phyloP scores from a whole-genome alignment of 345 rosid genomes.

The Reutealis trisperma region DNA sequence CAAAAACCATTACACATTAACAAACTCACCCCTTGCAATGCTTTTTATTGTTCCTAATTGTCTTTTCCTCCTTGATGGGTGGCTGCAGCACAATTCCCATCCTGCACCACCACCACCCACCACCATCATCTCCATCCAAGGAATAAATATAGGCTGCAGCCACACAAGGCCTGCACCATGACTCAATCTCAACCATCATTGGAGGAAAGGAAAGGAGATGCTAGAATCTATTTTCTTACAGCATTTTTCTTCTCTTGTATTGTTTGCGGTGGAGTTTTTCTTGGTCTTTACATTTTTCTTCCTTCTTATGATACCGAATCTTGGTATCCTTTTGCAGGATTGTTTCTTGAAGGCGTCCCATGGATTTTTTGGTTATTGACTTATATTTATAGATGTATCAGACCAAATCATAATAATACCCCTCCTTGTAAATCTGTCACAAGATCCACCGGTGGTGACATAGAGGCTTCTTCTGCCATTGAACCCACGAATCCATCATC shows the following conservation, averaged over 20 bases:
- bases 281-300: slow-evolving; percentile 47
- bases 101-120: neutral
- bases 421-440: neutral
- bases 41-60: neutral
- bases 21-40: neutral
- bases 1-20: neutral
- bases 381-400: slow-evolving; percentile 51
- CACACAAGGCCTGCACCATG: neutral
- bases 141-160: neutral
- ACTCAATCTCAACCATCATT: slow-evolving; percentile 7
- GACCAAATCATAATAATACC: slow-evolving; percentile 17
- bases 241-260: slow-evolving; percentile 49
- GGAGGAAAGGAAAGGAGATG: slow-evolving; percentile 53
- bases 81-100: neutral
- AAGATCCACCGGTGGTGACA: neutral
- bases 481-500: neutral
- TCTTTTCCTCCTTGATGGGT: slow-evolving; percentile 7
- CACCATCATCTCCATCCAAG: neutral
- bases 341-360: slow-evolving; percentile 59
- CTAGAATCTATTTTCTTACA: slow-evolving; percentile 43
- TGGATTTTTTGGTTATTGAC: slow-evolving; percentile 70
- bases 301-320: slow-evolving; percentile 28
- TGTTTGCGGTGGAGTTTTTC: slow-evolving; percentile 52
- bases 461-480: neutral
- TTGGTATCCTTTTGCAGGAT: slow-evolving; percentile 51